Evolutionary conservation across 164 flowering plant genomes (phyloP).

Genomic region (Kalanchoe fedtschenkoi): DNA sequence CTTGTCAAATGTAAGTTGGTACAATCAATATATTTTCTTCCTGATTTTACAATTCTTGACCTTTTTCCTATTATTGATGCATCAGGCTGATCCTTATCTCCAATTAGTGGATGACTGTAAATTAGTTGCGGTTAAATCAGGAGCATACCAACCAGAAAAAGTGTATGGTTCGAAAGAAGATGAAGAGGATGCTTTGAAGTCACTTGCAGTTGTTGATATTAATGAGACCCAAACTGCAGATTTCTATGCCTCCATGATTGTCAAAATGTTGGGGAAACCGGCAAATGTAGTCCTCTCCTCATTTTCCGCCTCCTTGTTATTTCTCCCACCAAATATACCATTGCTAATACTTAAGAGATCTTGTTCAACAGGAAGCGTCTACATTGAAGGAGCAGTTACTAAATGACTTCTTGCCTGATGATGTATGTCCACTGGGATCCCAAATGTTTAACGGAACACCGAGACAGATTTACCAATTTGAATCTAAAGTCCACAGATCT

Average conservation of each 20-base stretch:
- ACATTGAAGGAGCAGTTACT: slow-evolving; percentile 42
- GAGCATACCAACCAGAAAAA: slow-evolving; percentile 13
- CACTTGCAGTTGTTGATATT: slow-evolving; percentile 34
- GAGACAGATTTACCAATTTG: slow-evolving; percentile 61
- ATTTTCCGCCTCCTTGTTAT: not conserved
- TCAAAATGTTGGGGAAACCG: slow-evolving; percentile 32
- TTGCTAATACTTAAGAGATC: not conserved
- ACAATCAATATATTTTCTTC: not conserved
- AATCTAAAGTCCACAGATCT: slow-evolving; percentile 35
- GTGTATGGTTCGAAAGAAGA: slow-evolving; percentile 57
- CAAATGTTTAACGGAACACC: slow-evolving; percentile 77
- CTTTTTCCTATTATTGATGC: not conserved
- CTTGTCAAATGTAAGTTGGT: not conserved
- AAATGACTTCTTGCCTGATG: slow-evolving; percentile 69
- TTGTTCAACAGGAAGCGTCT: slow-evolving; percentile 24
- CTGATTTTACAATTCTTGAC: not conserved
- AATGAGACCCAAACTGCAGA: slow-evolving; percentile 41
- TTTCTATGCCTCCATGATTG: slow-evolving; percentile 38
- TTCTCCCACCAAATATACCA: not conserved
- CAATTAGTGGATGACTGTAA: slow-evolving; percentile 47
- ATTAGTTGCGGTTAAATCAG: slow-evolving; percentile 29
- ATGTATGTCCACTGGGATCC: slow-evolving; percentile 58
- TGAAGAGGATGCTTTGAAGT: slow-evolving; percentile 47
- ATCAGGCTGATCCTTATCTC: slow-evolving; percentile 77
- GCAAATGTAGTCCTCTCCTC: slow-evolving; percentile 40